Base-by-base conservation (phyloP, 768 basidiomycete species). In the Suillus variegatus region DNA sequence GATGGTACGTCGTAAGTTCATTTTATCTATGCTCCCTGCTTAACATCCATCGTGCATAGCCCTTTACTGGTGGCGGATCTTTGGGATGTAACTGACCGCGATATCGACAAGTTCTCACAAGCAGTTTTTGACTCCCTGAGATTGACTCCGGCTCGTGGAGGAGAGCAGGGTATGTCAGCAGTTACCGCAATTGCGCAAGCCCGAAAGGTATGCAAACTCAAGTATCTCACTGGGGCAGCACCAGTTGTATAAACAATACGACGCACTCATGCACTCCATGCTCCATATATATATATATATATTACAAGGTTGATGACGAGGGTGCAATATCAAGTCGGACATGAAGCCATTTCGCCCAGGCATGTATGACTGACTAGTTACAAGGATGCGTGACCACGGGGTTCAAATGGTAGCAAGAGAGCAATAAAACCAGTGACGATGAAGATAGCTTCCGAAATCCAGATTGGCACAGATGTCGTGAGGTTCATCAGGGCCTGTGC, bases 81-180 rank as follows among this genome's bases (percentile, higher is more conserved):
- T 6, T 99, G 97, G 97, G 97, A 99, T 72, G 97, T 99, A 9
- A 99, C 97, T 0, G 97, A 99, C 80, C 86, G 90, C 55, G 97
- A 99, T 73, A 97, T 99, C 71, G 97, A 99, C 81, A 92, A 92
- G 69, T 88, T 97, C 68, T 91, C 95, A 2, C 87, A 90, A 67
- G 81, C 89, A 0, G 95, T 97, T 18, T 90, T 97, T 70, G 88
- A 89, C 68, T 85, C 87, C 68, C 75, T 97, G 35, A 79, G 80
- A 2, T 79, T 98, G 51, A 77, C 80, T 0, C 66, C 76, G 8
- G 71, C 70, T 6, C 60, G 46, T 9, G 58, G 72, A 71, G 74
- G 54, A 52, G 47, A 69, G 63, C 16, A 58, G 49, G 40, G 71
- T 66, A 79, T 71, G 64, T 88, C 83, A 66, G 85, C 94, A 14